Conservation (phyloP, 2,329 filamentous ascomycete species). For the Xylaria sp. region DNA sequence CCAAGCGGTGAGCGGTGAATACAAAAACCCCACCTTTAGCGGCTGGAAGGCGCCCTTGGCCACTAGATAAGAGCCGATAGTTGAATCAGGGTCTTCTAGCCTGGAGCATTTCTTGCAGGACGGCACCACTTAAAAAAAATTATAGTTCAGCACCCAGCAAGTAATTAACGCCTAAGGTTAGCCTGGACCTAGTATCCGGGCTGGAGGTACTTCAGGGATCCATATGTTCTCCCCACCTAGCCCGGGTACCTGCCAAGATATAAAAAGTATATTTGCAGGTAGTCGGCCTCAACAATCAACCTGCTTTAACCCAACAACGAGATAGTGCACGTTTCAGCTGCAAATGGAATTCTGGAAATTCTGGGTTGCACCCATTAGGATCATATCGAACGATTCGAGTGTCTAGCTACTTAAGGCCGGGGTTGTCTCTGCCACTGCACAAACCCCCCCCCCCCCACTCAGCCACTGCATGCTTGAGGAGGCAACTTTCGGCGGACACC, state of each 20-base stretch:
- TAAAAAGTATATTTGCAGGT: neutral
- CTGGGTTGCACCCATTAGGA: too few species aligned
- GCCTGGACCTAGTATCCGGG: neutral
- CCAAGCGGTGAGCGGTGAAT: conserved; percentile 40
- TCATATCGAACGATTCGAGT: too few species aligned
- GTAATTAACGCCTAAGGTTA: too few species aligned
- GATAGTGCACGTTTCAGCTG: too few species aligned
- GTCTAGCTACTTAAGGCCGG: too few species aligned
- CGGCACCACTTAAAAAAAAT: conserved; percentile 12
- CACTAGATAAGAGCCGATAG: conserved; percentile 38
- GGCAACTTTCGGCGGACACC: neutral
- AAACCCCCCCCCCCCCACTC: neutral
- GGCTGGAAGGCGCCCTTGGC: conserved; percentile 13
- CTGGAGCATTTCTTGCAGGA: conserved; percentile 7
- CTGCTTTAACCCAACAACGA: too few species aligned
- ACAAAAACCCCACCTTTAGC: conserved; percentile 36
- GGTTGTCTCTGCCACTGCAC: too few species aligned
- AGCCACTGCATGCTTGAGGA: neutral
- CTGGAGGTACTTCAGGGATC: neutral
- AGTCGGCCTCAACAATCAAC: too few species aligned
- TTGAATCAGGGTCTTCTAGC: conserved; percentile 24
- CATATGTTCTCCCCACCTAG: neutral
- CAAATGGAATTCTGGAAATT: too few species aligned
- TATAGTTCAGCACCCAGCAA: conserved; percentile 1
- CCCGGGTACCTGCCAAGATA: too few species aligned